Evolutionary conservation across 2,329 filamentous ascomycete genomes (phyloP), one percentile per base, ranked within the genome.

Genomic region (Colletotrichum coccodes): DNA sequence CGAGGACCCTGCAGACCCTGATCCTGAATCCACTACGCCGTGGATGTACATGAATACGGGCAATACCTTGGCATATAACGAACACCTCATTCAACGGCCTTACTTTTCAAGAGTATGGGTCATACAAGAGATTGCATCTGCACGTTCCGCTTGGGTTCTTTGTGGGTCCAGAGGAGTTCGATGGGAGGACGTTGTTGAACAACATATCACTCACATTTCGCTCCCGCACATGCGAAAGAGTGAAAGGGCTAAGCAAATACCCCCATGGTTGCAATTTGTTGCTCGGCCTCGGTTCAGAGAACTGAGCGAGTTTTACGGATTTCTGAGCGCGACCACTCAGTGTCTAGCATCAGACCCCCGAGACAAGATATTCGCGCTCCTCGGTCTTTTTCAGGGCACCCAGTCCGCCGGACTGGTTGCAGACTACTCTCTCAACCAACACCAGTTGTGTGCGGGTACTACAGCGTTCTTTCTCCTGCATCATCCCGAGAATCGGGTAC

Each of bases 61-160:
- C n/a, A 49, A 62, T 38, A 62, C 38, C 28, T 21, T 62, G 5
- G 30, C 32, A 11, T 28, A 23, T 3, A 3, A 32, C 40, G 3
- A 23, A 3, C 40, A 57, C 11, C 18, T 68, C 18, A 56, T 18
- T 3, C n/a, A 11, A 3, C 14, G 9, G 2, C 28, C 64, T 23
- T 68, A 68, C 16, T 68, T 68, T 36, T 23, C 28, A 8, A 32
- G 64, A 4, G 42, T 46, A 6, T 68, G 64, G 64, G 28, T 68
- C 0, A 53, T 68, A 2, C 64, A 68, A 47, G 64, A 68, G 5
- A 52, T 67, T 3, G 62, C 54, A 7, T 36, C 30, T 23, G 60
- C 60, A 1, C 11, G 23, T 8, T 6, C 5, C 6, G 9, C 32
- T 1, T 63, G 50, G 50, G 40, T 49, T 23, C 40, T 63, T 1